These are phyloP conservation scores for Suhomyces tanzawaensis DNA, from an alignment of 805 yeast species.

Conservation along the genomic window DNA sequence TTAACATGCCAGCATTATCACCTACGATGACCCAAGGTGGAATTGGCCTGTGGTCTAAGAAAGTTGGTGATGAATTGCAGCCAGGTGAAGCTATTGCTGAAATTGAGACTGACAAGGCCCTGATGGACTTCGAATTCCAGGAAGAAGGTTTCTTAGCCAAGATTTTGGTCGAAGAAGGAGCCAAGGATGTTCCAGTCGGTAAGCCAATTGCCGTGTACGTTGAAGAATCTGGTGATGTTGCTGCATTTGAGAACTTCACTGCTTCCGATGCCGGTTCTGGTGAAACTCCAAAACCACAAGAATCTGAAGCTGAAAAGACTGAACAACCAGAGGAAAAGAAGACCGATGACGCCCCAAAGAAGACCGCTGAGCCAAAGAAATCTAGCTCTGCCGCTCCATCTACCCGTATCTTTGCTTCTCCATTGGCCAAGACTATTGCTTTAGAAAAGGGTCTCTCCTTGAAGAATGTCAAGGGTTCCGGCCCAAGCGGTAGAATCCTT, in stretches of 20 bases:
- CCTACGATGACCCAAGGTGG: constrained; percentile 99
- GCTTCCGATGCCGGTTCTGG: constrained; percentile 71
- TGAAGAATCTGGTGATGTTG: constrained; percentile 78
- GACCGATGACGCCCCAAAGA: constrained; percentile 21
- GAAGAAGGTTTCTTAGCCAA: constrained; percentile 93
- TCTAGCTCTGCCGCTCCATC: constrained; percentile 30
- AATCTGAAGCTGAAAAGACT: constrained; percentile 14
- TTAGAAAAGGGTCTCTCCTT: constrained; percentile 87
- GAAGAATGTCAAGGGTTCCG: constrained; percentile 83
- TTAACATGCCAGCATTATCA: constrained; percentile 98
- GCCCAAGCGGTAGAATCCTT: constrained; percentile 92
- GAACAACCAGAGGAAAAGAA: constrained; percentile 30
- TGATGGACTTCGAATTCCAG: constrained; percentile 97
- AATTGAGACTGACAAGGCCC: constrained; percentile 96
- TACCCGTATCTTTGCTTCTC: constrained; percentile 88
- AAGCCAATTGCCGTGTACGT: constrained; percentile 97
- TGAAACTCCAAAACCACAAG: constrained; percentile 36
- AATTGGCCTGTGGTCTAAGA: constrained; percentile 85
- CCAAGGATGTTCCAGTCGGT: constrained; percentile 90
- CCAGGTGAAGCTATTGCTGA: constrained; percentile 97
- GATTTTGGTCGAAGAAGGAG: constrained; percentile 76
- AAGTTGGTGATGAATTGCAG: constrained; percentile 79
- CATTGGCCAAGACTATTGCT: constrained; percentile 90
- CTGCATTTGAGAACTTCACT: constrained; percentile 84
- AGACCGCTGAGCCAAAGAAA: constrained; percentile 9